phyloP scores from a whole-genome alignment of 2,329 filamentous ascomycete species.

The Colletotrichum sp. region DNA sequence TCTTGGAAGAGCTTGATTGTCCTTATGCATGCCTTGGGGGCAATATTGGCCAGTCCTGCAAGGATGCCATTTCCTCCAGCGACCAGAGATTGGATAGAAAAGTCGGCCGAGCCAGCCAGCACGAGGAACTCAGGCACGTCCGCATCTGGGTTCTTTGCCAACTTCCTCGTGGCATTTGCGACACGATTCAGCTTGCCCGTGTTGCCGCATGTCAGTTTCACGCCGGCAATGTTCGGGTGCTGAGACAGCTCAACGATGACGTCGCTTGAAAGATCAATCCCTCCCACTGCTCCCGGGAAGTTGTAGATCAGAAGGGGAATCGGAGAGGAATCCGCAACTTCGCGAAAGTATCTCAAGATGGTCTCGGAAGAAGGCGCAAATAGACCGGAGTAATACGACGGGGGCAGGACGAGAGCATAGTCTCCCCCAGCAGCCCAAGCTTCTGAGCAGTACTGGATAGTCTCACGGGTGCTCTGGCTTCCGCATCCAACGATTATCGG shows the following conservation, averaged over 20 bases:
- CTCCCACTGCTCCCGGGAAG: slow-evolving; percentile 68
- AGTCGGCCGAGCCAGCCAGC: slow-evolving; percentile 76
- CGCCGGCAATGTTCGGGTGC: slow-evolving; percentile 71
- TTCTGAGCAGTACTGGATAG: slow-evolving; percentile 71
- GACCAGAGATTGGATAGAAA: slow-evolving; percentile 71
- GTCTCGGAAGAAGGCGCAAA: slow-evolving; percentile 67
- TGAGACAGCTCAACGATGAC: slow-evolving; percentile 62
- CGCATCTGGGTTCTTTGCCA: slow-evolving; percentile 34
- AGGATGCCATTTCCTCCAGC: slow-evolving; percentile 75
- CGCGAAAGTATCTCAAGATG: slow-evolving; percentile 69
- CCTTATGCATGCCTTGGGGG: slow-evolving; percentile 68
- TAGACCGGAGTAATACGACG: slow-evolving; percentile 75
- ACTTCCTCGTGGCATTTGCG: slow-evolving; percentile 59
- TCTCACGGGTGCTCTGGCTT: slow-evolving; percentile 75
- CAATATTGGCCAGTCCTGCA: slow-evolving; percentile 74
- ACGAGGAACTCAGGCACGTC: slow-evolving; percentile 64
- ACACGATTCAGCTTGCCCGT: slow-evolving; percentile 72
- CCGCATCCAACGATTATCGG: slow-evolving; percentile 81
- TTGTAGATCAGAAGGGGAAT: slow-evolving; percentile 75
- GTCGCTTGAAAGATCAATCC: slow-evolving; percentile 69
- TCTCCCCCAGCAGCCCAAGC: slow-evolving; percentile 74
- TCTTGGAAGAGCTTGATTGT: slow-evolving; percentile 64
- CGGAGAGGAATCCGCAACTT: slow-evolving; percentile 67
- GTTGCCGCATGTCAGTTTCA: slow-evolving; percentile 74
- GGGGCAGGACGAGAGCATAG: slow-evolving; percentile 77